Conservation (phyloP, 805 yeast species). For the Starmerella bombicola region DNA sequence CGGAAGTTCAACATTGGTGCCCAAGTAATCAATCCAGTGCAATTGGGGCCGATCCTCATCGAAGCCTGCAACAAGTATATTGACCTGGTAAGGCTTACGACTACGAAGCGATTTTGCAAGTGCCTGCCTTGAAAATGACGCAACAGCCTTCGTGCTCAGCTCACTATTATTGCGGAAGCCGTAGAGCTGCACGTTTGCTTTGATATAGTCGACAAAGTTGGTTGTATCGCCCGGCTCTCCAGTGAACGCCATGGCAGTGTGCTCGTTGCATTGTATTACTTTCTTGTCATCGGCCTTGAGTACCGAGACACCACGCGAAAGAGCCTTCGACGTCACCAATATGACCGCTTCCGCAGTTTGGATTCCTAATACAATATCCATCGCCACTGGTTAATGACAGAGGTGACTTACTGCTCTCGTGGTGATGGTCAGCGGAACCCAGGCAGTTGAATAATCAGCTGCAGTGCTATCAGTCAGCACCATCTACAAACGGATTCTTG, state of each 20-base stretch:
- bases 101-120: slow-evolving; percentile 81
- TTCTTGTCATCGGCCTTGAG: slow-evolving; percentile 70
- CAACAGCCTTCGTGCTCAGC: slow-evolving; percentile 72
- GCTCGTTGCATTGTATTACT: slow-evolving; percentile 60
- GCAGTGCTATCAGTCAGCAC: too few relatives aligned
- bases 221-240: slow-evolving; percentile 97
- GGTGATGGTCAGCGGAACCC: too few relatives aligned
- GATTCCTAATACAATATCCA: slow-evolving; percentile 89
- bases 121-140: slow-evolving; percentile 76
- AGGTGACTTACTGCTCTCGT: too few relatives aligned
- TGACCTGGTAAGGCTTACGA: slow-evolving; percentile 92
- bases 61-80: slow-evolving; percentile 76
- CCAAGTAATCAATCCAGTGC: slow-evolving; percentile 87
- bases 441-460: too few relatives aligned
- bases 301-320: slow-evolving; percentile 78
- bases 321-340: slow-evolving; percentile 89
- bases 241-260: slow-evolving; percentile 72
- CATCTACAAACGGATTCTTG: neutral
- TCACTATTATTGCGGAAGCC: slow-evolving; percentile 76
- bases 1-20: slow-evolving; percentile 81
- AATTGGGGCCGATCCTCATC: slow-evolving; percentile 55
- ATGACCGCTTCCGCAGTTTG: slow-evolving; percentile 69
- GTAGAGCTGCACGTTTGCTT: slow-evolving; percentile 81
- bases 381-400: slow-evolving; percentile 27
- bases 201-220: slow-evolving; percentile 87